Conservation (phyloP, 352 stramenopile genomes). For the Phytophthora sansomeana region DNA sequence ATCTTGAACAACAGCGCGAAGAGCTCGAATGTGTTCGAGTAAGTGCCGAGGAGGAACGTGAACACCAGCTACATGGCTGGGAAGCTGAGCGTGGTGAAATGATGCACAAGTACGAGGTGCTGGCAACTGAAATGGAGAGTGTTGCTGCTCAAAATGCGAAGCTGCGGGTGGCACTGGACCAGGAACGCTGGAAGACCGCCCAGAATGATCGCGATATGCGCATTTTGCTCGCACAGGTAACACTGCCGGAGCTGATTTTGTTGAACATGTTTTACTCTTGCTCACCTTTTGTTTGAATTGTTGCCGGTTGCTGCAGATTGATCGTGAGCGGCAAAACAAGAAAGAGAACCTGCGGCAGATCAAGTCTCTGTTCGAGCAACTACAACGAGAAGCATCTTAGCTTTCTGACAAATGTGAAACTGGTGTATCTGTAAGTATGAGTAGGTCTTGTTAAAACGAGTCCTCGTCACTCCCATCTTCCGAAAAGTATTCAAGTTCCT, state of each 20-base stretch:
- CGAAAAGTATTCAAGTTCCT: slow-evolving; percentile 88
- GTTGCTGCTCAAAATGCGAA: slow-evolving; percentile 61
- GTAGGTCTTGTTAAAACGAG: slow-evolving; percentile 62
- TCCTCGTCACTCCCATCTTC: slow-evolving; percentile 84
- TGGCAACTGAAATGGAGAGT: slow-evolving; percentile 52
- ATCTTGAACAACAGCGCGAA: slow-evolving; percentile 57
- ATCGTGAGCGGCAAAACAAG: slow-evolving; percentile 73
- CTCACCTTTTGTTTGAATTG: neutral
- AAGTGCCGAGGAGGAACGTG: slow-evolving; percentile 47
- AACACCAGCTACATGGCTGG: slow-evolving; percentile 42
- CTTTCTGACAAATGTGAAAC: neutral
- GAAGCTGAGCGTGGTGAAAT: slow-evolving; percentile 47
- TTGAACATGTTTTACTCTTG: neutral
- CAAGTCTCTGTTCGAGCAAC: slow-evolving; percentile 79
- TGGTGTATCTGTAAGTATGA: slow-evolving; percentile 20
- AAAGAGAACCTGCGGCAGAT: slow-evolving; percentile 77
- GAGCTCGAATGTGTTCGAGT: slow-evolving; percentile 43
- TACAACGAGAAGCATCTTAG: slow-evolving; percentile 64
- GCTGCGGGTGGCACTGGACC: slow-evolving; percentile 50
- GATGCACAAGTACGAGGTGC: slow-evolving; percentile 47
- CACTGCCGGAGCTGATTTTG: neutral
- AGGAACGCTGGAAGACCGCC: slow-evolving; percentile 50
- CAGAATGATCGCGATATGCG: slow-evolving; percentile 77
- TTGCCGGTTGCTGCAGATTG: slow-evolving; percentile 44
- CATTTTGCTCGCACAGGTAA: slow-evolving; percentile 66